These are phyloP conservation scores for Echium plantagineum DNA, from an alignment of 257 asterid species.

Conservation along the genomic window DNA sequence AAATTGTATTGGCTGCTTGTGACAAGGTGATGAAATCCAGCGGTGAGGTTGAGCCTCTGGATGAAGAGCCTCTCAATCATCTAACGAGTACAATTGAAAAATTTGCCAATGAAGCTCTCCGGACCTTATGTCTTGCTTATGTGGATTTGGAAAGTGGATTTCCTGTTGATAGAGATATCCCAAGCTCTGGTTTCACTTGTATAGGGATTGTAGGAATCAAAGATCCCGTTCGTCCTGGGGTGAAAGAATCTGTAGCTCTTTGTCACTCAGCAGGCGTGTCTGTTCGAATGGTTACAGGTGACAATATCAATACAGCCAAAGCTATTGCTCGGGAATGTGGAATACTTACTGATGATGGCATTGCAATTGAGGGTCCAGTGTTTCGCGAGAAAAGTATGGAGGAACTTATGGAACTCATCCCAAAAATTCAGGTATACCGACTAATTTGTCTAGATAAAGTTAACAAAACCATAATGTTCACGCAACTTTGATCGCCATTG, in stretches of 20 bases:
- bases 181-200: slow-evolving; percentile 53
- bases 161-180: slow-evolving; percentile 46
- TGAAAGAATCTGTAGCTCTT: slow-evolving; percentile 77
- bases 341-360: slow-evolving; percentile 80
- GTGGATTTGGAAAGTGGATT: slow-evolving; percentile 55
- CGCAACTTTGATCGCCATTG: not conserved
- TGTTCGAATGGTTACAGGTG: slow-evolving; percentile 96
- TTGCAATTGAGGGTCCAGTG: slow-evolving; percentile 89
- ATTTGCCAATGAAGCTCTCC: slow-evolving; percentile 75
- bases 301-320: slow-evolving; percentile 79
- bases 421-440: slow-evolving; percentile 70
- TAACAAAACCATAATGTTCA: not conserved
- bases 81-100: slow-evolving; percentile 41
- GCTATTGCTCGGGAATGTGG: slow-evolving; percentile 97
- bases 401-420: slow-evolving; percentile 58
- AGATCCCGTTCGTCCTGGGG: slow-evolving; percentile 95
- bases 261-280: slow-evolving; percentile 82
- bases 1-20: slow-evolving; percentile 69
- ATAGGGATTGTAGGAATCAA: slow-evolving; percentile 80
- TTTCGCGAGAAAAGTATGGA: slow-evolving; percentile 69
- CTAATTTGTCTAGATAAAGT: not conserved
- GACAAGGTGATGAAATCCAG: slow-evolving; percentile 47
- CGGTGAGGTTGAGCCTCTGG: slow-evolving; percentile 51
- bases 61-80: slow-evolving; percentile 28
- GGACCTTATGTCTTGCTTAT: slow-evolving; percentile 79